Conservation (phyloP, 192 early-diverging fungal species). For the Lobosporangium transversale region DNA sequence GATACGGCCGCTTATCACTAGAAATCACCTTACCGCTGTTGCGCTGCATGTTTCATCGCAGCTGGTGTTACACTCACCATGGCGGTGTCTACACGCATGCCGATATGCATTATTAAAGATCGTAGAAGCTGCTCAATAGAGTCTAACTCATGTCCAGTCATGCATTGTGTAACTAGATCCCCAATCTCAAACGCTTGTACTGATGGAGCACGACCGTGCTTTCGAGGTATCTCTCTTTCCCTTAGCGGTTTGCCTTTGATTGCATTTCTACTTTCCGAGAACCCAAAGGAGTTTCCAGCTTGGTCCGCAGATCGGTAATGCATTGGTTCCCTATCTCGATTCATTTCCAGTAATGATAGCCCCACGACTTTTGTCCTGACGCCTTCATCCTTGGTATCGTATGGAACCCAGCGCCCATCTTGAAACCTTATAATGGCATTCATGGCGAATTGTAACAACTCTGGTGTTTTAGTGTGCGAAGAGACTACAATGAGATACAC, state of each 20-base stretch:
- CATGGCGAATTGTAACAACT: constrained; percentile 22
- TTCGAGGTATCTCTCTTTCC: constrained; percentile 10
- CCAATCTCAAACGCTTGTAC: constrained; percentile 23
- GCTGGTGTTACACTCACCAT: constrained; percentile 34
- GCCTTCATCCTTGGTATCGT: constrained; percentile 4
- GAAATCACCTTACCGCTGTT: constrained; percentile 32
- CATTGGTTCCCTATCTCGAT: constrained; percentile 26
- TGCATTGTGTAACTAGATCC: constrained; percentile 24
- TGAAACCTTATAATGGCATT: constrained; percentile 27
- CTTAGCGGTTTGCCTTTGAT: constrained; percentile 22
- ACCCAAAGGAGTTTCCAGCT: constrained; percentile 10
- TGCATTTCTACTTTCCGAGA: constrained; percentile 12
- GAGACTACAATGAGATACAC: constrained; percentile 10
- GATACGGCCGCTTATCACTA: not conserved
- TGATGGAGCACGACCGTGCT: not conserved
- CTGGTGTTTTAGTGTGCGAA: constrained; percentile 22
- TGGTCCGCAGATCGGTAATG: constrained; percentile 20
- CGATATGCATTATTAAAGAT: constrained; percentile 23
- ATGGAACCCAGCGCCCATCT: constrained; percentile 39
- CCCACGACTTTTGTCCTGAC: constrained; percentile 1
- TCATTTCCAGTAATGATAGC: constrained; percentile 31
- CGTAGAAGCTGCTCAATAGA: constrained; percentile 27
- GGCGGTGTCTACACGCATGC: constrained; percentile 38
- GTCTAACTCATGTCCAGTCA: constrained; percentile 25
- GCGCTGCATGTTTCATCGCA: constrained; percentile 31